Evolutionary conservation across 2,329 filamentous ascomycete species (phyloP), one percentile per base, ranked within the genome.

Genomic region (Colletotrichum sp.): DNA sequence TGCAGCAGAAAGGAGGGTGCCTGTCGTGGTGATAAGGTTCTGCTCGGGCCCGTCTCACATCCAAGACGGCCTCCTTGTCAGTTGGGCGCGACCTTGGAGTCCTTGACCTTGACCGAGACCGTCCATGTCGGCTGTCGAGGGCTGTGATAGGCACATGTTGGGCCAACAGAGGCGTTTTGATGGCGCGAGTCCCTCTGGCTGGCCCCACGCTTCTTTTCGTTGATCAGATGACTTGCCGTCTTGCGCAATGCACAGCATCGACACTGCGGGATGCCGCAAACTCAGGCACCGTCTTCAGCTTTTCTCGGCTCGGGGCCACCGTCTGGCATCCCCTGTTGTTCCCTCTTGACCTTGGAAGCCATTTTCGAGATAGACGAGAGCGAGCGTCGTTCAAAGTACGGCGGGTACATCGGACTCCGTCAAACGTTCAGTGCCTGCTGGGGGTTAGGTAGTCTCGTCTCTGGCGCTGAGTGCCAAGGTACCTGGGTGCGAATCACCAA

Each of bases 1-100:
- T 52, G 43, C 43, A 0, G 0, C 43, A 52, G 32, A 15, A 64
- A 24, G 32, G 52, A 55, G 65, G 55, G 38, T 69, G 36, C 63
- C 18, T 24, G 52, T 55, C 38, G 70, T 67, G 34, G 30, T 55
- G 72, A 72, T 72, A 75, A 72, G 72, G 68, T 75, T 75, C 61
- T 66, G 60, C 60, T 66, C 52, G 61, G 72, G 34, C 48, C 61
- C 72, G 67, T 72, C 48, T 74, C 72, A 60, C 72, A 71, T 60
- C 28, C 67, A 65, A 48, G 58, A 71, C 58, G 43, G 28, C 58
- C 30, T 65, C 58, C 61, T 34, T 48, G 67, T 70, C 43, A 66
- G 21, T 26, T 36, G 8, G 48, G 28, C 60, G 32, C 58, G 21
- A 64, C 61, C 12, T 64, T 64, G 61, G 13, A 24, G 34, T 43